phyloP scores from a whole-genome alignment of 1,284 basidiomycete genomes.

The Boletus sp. region DNA sequence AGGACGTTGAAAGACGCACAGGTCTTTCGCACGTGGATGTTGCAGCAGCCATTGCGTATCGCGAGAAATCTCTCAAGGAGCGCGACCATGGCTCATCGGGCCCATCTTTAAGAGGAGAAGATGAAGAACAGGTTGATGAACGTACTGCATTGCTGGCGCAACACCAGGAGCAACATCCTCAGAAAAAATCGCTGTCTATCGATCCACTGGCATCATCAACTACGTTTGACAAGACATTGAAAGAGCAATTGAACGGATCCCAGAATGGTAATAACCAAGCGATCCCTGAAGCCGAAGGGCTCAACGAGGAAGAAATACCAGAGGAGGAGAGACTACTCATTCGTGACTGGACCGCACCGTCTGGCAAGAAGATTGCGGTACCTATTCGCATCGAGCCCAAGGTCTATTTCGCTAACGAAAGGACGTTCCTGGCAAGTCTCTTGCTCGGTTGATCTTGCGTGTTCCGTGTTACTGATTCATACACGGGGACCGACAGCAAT shows the following conservation, averaged over 20 bases:
- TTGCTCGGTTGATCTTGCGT: constrained; percentile 9
- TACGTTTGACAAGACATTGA: constrained; percentile 77
- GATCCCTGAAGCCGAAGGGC: constrained; percentile 38
- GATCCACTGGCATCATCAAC: constrained; percentile 81
- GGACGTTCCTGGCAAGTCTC: constrained; percentile 75
- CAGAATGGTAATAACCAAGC: constrained; percentile 32
- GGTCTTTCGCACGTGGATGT: constrained; percentile 69
- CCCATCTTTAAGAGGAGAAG: constrained; percentile 25
- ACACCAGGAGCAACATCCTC: constrained; percentile 29
- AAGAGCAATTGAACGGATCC: constrained; percentile 51
- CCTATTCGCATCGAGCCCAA: constrained; percentile 96
- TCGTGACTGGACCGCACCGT: constrained; percentile 75
- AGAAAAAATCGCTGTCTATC: constrained; percentile 58
- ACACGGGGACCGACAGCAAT: constrained; percentile 57
- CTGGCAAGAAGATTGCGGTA: constrained; percentile 88
- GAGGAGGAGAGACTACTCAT: constrained; percentile 60
- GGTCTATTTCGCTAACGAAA: constrained; percentile 95
- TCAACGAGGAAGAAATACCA: constrained; percentile 37
- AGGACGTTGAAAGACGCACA: constrained; percentile 75
- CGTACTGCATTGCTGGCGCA: constrained; percentile 38
- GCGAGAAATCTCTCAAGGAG: constrained; percentile 73
- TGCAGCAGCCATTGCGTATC: constrained; percentile 76
- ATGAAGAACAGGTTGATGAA: constrained; percentile 39
- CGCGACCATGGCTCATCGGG: constrained; percentile 24
- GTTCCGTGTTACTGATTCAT: constrained; percentile 11